These are phyloP conservation scores for Chaetomiaceae sp. DNA, from an alignment of 2,329 filamentous ascomycete genomes.

Conservation along the genomic window DNA sequence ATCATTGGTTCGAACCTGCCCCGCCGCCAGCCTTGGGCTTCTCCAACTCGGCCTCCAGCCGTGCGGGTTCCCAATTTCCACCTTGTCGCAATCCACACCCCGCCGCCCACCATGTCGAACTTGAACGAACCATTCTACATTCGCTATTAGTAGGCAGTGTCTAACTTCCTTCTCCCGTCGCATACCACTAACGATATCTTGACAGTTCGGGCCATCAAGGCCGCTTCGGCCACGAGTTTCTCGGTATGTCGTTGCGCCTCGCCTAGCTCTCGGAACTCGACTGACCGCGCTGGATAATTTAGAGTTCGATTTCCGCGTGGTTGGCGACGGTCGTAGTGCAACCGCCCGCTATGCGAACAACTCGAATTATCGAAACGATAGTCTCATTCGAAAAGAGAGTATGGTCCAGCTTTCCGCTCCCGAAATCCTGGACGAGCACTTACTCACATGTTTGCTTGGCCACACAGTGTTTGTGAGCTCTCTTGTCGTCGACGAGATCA, in stretches of 20 bases:
- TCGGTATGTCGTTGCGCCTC: slow-evolving; percentile 56
- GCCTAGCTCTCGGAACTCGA: not conserved
- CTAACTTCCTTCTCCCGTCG: not conserved
- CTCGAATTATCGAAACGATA: slow-evolving; percentile 98
- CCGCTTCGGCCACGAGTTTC: slow-evolving; percentile 95
- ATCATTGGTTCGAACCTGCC: too few species aligned
- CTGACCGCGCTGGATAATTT: not conserved
- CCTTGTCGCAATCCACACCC: slow-evolving; percentile 43
- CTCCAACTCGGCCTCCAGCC: slow-evolving; percentile 15
- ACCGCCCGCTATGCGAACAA: slow-evolving; percentile 98
- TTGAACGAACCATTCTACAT: slow-evolving; percentile 85
- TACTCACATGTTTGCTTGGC: too few species aligned
- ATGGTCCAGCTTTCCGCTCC: slow-evolving; percentile 37
- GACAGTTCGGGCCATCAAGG: slow-evolving; percentile 92
- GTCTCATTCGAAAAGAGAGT: slow-evolving; percentile 99
- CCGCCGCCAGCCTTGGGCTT: slow-evolving; percentile 16
- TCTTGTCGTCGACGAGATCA: slow-evolving; percentile 86
- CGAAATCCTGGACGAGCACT: too few species aligned
- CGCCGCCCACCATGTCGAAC: slow-evolving; percentile 55
- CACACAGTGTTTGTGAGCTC: slow-evolving; percentile 98
- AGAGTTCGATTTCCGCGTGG: slow-evolving; percentile 96
- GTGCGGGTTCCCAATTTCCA: slow-evolving; percentile 19
- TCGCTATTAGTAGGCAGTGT: slow-evolving; percentile 80
- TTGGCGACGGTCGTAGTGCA: slow-evolving; percentile 89
- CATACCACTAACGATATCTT: slow-evolving; percentile 21